Base-by-base conservation (phyloP, 495 filamentous ascomycete species). In the Penicillium fimorum region DNA sequence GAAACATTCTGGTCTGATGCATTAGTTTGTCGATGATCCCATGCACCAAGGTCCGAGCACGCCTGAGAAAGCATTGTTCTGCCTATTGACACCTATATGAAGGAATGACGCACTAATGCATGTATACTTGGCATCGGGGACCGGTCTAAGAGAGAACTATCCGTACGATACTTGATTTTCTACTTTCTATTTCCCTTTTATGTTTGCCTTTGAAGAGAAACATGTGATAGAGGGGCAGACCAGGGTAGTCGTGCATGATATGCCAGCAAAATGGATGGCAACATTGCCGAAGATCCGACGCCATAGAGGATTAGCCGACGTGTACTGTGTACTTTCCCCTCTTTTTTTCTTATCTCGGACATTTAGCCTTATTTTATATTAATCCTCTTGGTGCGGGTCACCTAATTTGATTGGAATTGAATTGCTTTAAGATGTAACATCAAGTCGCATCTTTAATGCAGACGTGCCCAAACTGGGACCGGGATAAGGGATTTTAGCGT, bases 361-460 rank as follows among this genome's bases (percentile, higher is more conserved):
- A 20, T 33, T 17, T 30, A 9, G 32, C 18, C 10, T 48, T 24
- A 4, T 42, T n/a, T 41, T 27, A 7, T 4, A 27, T 27, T 27
- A 4, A 27, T 27, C 25, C 22, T 22, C 22, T 22, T 27, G 33
- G 18, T 38, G 13, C 9, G 18, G 35, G 22, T 25, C 22, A 40
- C 20, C 12, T 15, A 13, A 3, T 18, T 43, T n/a, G 12, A 17
- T 17, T 2, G 25, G 17, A 1, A 12, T 33, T 33, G 38, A 12
- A 33, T 43, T 4, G 12, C 22, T 41, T 41, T 11, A 12, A 22
- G 29, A 47, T 47, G 52, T 55, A 47, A 55, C 52, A 48, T 55
- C 32, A 25, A 38, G 27, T 33, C 29, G 25, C 32, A 55, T 55
- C 24, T 30, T 46, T 17, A 32, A 55, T 47, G 52, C 52, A 55